phyloP scores from a whole-genome alignment of 2,329 filamentous ascomycete species.

The Byssoonygena ceratinophila region DNA sequence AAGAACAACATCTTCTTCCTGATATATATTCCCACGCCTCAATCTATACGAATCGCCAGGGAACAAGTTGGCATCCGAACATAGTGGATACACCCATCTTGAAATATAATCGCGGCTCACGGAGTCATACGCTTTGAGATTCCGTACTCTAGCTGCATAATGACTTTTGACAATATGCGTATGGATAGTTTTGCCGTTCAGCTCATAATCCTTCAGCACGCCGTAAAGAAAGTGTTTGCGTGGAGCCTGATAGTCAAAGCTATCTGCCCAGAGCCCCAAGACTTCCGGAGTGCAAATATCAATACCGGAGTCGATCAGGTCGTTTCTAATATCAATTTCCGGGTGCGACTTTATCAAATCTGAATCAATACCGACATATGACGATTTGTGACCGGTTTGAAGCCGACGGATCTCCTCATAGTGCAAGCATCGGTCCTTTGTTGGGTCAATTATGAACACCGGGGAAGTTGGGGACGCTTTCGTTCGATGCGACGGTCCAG shows the following conservation, averaged over 20 bases:
- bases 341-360: constrained; percentile 62
- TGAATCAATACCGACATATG: constrained; percentile 59
- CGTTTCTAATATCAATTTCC: constrained; percentile 72
- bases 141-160: constrained; percentile 78
- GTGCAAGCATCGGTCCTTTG: constrained; percentile 71
- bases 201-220: constrained; percentile 89
- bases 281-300: constrained; percentile 97
- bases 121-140: constrained; percentile 79
- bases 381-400: constrained; percentile 43
- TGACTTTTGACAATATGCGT: constrained; percentile 71
- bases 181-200: constrained; percentile 95
- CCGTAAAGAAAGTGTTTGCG: constrained; percentile 82
- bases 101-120: constrained; percentile 77
- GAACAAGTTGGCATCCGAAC: constrained; percentile 78
- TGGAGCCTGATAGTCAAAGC: constrained; percentile 90
- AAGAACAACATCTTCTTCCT: constrained; percentile 66
- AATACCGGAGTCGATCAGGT: constrained; percentile 87
- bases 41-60: constrained; percentile 65
- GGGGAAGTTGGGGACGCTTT: constrained; percentile 66
- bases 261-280: constrained; percentile 89
- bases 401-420: constrained; percentile 77
- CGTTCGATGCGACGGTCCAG: constrained; percentile 62
- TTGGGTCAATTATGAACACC: constrained; percentile 75
- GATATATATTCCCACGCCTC: constrained; percentile 59
- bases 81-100: constrained; percentile 78